Percentiles rank a stretch among this genome's conserved stretches.
Conservation (phyloP, 2,329 filamentous ascomycete species). For the Podosphaera leucotricha region DNA sequence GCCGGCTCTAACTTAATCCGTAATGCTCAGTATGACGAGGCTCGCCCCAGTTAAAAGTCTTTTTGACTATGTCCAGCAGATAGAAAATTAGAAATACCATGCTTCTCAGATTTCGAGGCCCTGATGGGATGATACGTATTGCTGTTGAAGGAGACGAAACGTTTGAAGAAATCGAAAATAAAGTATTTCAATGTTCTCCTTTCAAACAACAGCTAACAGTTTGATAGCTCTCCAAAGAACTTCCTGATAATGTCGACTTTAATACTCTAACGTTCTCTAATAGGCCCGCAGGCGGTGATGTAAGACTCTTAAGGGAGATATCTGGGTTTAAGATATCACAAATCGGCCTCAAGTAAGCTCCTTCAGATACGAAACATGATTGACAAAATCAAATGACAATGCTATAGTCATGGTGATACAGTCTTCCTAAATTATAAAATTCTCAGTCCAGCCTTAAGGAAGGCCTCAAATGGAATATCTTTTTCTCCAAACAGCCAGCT, state of each 20-base stretch:
- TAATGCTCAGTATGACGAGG: not conserved
- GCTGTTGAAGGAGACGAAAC: slow-evolving; percentile 50
- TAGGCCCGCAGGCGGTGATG: slow-evolving; percentile 31
- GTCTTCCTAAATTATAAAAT: slow-evolving; percentile 67
- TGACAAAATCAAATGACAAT: not conserved
- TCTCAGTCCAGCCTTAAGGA: slow-evolving; percentile 21
- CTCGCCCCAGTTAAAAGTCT: too few species aligned
- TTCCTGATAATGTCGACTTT: slow-evolving; percentile 38
- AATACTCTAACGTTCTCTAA: slow-evolving; percentile 38
- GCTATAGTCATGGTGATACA: slow-evolving; percentile 62
- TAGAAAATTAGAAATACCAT: slow-evolving; percentile 4
- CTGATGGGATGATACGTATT: slow-evolving; percentile 79
- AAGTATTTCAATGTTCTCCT: slow-evolving; percentile 18
- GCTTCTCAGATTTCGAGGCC: slow-evolving; percentile 33
- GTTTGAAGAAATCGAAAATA: slow-evolving; percentile 37
- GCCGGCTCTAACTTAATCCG: not conserved
- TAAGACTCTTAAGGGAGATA: slow-evolving; percentile 34
- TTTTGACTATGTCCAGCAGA: not conserved
- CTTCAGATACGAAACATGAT: not conserved
- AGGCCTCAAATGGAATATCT: slow-evolving; percentile 17
- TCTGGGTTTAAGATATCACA: slow-evolving; percentile 29
- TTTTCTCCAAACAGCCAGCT: slow-evolving; percentile 11
- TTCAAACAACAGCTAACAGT: not conserved
- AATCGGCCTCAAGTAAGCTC: slow-evolving; percentile 31
- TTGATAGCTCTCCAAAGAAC: slow-evolving; percentile 28